A percentile compares a stretch with the other conserved stretches of the same genome.
phyloP scores from a whole-genome alignment of 2,329 filamentous ascomycete genomes.

The Diplocarpon mali region DNA sequence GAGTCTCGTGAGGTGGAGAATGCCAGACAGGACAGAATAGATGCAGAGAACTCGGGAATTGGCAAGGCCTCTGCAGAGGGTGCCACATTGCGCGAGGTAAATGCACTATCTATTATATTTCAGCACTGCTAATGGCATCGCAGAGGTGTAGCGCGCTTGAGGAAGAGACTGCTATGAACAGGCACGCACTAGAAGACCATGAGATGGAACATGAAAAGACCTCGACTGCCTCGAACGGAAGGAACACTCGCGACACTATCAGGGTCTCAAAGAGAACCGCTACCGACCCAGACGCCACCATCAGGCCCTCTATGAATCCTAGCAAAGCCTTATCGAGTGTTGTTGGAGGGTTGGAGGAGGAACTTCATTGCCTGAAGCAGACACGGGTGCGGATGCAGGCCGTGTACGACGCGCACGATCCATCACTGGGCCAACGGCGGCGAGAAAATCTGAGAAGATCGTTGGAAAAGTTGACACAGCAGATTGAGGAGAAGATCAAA shows the following conservation, averaged over 20 bases:
- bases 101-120: too few species aligned
- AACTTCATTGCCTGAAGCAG: conserved; percentile 65
- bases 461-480: conserved; percentile 49
- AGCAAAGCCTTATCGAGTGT: conserved; percentile 33
- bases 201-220: neutral
- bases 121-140: too few species aligned
- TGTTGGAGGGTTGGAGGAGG: conserved; percentile 71
- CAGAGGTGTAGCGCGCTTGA: too few species aligned
- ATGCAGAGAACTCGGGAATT: too few species aligned
- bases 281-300: neutral
- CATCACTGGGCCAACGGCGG: conserved; percentile 52
- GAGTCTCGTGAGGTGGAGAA: too few species aligned
- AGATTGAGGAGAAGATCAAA: conserved; percentile 62
- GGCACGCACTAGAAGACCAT: neutral
- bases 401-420: conserved; percentile 55
- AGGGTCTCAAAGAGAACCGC: neutral
- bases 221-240: neutral
- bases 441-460: conserved; percentile 48
- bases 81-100: too few species aligned
- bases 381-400: conserved; percentile 51
- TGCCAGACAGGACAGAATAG: too few species aligned
- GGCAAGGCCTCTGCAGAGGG: too few species aligned
- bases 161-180: too few species aligned
- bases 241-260: neutral
- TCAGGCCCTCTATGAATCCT: neutral